Conservation (phyloP, 2,329 filamentous ascomycete species). For the Hypoxylon sp. region DNA sequence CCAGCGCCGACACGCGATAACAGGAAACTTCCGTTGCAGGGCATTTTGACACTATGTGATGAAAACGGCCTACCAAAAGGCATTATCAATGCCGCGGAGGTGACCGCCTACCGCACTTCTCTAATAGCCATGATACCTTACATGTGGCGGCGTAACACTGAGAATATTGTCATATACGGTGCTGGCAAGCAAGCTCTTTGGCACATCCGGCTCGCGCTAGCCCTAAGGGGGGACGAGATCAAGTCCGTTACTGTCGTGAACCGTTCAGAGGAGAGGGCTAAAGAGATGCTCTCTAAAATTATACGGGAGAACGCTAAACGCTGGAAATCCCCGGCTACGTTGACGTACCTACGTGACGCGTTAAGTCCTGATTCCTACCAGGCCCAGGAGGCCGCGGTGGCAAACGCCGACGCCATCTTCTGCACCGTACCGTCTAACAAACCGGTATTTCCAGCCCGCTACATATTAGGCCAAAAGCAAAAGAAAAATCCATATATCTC, state of each 20-base stretch:
- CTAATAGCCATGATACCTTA: conserved; percentile 11
- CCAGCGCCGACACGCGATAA: background rate
- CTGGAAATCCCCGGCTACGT: conserved; percentile 1
- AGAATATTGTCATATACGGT: conserved; percentile 3
- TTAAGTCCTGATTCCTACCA: background rate
- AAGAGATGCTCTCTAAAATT: background rate
- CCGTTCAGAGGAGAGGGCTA: conserved; percentile 1
- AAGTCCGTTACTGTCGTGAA: conserved; percentile 6
- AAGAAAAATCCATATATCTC: conserved; percentile 3
- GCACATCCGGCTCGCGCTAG: conserved; percentile 7
- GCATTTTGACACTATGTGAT: conserved; percentile 1
- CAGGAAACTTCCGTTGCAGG: conserved; percentile 1
- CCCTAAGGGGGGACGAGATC: conserved; percentile 1
- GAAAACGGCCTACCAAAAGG: conserved; percentile 6
- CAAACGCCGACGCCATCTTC: conserved; percentile 8
- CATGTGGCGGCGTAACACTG: conserved; percentile 1
- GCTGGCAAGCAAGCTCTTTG: conserved; percentile 9
- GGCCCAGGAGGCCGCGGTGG: background rate
- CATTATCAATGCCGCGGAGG: conserved; percentile 1
- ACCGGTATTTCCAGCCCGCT: conserved; percentile 4
- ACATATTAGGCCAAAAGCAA: background rate
- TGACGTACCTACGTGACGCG: background rate
- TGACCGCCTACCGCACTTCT: conserved; percentile 13
- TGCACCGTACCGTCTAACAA: conserved; percentile 5
- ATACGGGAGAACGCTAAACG: background rate